A percentile compares a stretch with the other conserved stretches of the same genome.
These are phyloP conservation scores for Rhytidhysteron rufulum DNA, from an alignment of 2,329 filamentous ascomycete genomes.

Conservation along the genomic window DNA sequence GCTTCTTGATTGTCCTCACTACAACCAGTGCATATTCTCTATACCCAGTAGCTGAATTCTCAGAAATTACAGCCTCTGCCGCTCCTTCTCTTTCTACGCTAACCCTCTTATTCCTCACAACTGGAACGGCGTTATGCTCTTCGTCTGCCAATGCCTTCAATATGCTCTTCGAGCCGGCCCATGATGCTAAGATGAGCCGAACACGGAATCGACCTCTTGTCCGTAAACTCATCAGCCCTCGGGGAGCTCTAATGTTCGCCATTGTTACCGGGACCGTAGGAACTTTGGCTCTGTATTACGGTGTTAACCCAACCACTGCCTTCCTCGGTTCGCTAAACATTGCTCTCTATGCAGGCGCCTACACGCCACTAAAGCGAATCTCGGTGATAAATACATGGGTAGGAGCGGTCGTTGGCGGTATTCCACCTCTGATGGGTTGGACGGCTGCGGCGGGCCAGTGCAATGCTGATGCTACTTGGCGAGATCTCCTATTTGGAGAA, in stretches of 20 bases:
- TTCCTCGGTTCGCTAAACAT: constrained; percentile 84
- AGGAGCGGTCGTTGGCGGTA: constrained; percentile 85
- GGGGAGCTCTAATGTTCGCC: constrained; percentile 74
- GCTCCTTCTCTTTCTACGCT: constrained; percentile 82
- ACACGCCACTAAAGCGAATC: constrained; percentile 88
- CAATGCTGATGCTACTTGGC: constrained; percentile 62
- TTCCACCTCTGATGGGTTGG: constrained; percentile 98
- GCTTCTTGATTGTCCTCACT: constrained; percentile 84
- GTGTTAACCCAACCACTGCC: constrained; percentile 91
- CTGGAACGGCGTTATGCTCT: constrained; percentile 82
- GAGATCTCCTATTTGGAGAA: constrained; percentile 71
- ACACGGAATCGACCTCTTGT: constrained; percentile 89
- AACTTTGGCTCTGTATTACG: constrained; percentile 72
- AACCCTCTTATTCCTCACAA: constrained; percentile 87
- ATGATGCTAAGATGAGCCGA: constrained; percentile 90
- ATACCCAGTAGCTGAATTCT: constrained; percentile 85
- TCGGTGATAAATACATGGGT: constrained; percentile 91
- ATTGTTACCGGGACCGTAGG: constrained; percentile 67
- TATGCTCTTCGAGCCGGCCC: constrained; percentile 90
- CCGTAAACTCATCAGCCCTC: constrained; percentile 68
- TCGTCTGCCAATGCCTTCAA: constrained; percentile 92
- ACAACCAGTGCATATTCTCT: constrained; percentile 89
- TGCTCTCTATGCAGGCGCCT: constrained; percentile 81
- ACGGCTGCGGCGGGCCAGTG: constrained; percentile 87
- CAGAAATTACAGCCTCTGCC: constrained; percentile 63